Evolutionary conservation across 139 green algal genomes (phyloP).

Genomic region (Chlorella sp.): DNA sequence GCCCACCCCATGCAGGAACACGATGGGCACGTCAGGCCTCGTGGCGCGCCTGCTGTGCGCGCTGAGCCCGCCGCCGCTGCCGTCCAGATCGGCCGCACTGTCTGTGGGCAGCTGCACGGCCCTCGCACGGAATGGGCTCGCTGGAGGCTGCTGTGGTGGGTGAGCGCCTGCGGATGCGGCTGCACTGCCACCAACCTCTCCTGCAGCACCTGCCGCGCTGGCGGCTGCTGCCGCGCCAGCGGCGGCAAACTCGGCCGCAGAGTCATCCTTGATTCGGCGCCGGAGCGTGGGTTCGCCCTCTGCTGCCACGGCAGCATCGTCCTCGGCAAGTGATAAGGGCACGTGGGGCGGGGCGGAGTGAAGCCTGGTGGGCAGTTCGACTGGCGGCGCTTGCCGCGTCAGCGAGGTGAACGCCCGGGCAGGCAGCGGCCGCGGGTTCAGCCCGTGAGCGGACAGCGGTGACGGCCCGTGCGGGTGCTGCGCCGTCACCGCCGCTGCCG

Average conservation of each 20-base stretch:
- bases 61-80: not conserved
- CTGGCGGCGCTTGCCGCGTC: not conserved
- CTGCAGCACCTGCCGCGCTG: too few species aligned
- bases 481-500: slow-evolving; percentile 15
- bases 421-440: not conserved
- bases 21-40: slow-evolving; percentile 38
- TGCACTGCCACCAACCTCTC: too few species aligned
- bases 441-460: not conserved
- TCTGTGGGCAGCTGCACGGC: not conserved
- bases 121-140: not conserved
- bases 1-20: slow-evolving; percentile 67
- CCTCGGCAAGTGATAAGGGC: not conserved
- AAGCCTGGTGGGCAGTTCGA: not conserved
- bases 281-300: not conserved
- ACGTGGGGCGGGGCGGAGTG: not conserved
- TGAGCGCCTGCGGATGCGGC: not conserved
- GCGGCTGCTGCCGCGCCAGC: not conserved
- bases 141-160: not conserved
- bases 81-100: not conserved
- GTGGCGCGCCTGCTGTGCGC: not conserved
- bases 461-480: slow-evolving; percentile 36
- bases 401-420: not conserved
- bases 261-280: slow-evolving; percentile 18
- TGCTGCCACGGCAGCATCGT: not conserved
- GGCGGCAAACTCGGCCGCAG: not conserved